Evolutionary conservation across 2,329 filamentous ascomycete species (phyloP).

Genomic region (Pestalotiopsis sp.): DNA sequence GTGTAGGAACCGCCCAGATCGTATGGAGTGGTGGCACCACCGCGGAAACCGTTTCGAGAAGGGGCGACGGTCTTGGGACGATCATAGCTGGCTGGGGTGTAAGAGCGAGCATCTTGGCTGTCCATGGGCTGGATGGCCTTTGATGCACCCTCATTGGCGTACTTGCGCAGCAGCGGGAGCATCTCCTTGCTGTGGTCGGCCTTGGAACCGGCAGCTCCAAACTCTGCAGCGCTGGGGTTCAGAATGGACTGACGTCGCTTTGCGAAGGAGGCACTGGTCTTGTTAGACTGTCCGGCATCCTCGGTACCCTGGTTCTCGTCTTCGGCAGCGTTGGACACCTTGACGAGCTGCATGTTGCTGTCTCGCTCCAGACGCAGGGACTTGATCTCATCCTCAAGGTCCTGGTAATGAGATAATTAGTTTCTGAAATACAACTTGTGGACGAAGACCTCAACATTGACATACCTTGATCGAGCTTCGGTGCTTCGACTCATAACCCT

Average conservation of each 20-base stretch:
- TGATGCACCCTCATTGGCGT: neutral
- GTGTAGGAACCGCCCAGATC: neutral
- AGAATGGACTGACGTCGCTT: neutral
- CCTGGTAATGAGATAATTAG: constrained; percentile 15
- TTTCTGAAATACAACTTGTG: neutral
- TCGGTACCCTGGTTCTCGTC: neutral
- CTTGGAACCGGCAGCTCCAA: neutral
- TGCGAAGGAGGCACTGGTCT: neutral
- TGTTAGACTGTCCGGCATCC: neutral
- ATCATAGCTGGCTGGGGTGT: neutral
- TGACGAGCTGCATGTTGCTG: constrained; percentile 17
- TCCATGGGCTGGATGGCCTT: neutral
- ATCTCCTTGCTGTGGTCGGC: constrained; percentile 9
- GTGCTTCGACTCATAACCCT: constrained; percentile 24
- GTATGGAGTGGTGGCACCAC: neutral
- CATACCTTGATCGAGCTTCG: constrained; percentile 26
- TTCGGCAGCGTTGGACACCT: neutral
- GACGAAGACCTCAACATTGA: neutral
- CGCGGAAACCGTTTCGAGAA: neutral
- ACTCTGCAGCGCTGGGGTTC: constrained; percentile 1
- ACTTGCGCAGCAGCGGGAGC: constrained; percentile 11
- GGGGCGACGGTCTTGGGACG: neutral
- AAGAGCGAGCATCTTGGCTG: neutral
- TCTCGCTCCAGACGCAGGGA: constrained; percentile 11
- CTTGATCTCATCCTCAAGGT: constrained; percentile 24